Evolutionary conservation across 2,329 filamentous ascomycete species (phyloP).

Genomic region (Xylariaceae sp.): DNA sequence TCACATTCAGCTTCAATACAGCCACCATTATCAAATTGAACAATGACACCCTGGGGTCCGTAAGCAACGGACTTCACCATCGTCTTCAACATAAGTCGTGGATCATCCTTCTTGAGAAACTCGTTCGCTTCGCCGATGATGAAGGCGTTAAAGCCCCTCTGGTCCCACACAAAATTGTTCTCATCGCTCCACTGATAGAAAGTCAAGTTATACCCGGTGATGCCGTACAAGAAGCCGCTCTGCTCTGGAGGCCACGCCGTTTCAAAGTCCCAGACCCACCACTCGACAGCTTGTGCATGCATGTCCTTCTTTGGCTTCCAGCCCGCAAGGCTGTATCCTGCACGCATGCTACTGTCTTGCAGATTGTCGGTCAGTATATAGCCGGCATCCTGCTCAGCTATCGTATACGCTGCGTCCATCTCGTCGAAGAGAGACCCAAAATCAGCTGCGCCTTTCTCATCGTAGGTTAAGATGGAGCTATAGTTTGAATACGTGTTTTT

Average conservation of each 20-base stretch:
- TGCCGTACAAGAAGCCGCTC: constrained; percentile 60
- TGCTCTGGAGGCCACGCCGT: constrained; percentile 62
- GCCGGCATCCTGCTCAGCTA: constrained; percentile 59
- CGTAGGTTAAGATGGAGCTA: constrained; percentile 63
- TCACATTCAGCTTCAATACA: constrained; percentile 40
- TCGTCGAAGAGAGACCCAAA: constrained; percentile 57
- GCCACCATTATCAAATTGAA: constrained; percentile 58
- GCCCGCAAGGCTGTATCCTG: constrained; percentile 62
- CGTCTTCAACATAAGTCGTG: constrained; percentile 63
- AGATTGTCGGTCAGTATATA: constrained; percentile 62
- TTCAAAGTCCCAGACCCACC: constrained; percentile 60
- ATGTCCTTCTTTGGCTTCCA: constrained; percentile 66
- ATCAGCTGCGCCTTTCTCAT: constrained; percentile 60
- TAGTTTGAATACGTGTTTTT: constrained; percentile 64
- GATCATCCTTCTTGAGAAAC: constrained; percentile 62
- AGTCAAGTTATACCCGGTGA: constrained; percentile 63
- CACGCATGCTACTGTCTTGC: constrained; percentile 65
- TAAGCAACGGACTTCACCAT: constrained; percentile 62
- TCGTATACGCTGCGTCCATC: constrained; percentile 53
- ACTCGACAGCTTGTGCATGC: constrained; percentile 65
- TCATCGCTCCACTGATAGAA: constrained; percentile 67
- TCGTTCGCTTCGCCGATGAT: constrained; percentile 61
- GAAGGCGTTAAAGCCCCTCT: constrained; percentile 65
- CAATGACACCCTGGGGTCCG: constrained; percentile 55
- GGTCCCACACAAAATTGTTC: constrained; percentile 67